A percentile compares a stretch with the other conserved stretches of the same genome.
These are phyloP conservation scores for Monosporozyma aquatica DNA, from an alignment of 805 yeast species.

Conservation along the genomic window DNA sequence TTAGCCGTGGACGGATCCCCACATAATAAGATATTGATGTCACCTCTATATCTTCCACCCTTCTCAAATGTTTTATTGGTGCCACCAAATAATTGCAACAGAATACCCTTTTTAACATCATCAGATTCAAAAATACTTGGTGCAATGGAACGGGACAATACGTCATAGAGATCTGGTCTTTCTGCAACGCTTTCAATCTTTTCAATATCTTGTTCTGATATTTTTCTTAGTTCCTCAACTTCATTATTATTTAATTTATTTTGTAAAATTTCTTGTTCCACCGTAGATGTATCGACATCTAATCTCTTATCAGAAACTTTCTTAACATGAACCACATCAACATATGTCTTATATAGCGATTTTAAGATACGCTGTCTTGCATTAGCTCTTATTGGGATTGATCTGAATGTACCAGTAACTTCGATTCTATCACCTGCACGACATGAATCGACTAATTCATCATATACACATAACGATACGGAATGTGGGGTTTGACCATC, in stretches of 20 bases:
- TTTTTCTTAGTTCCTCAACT: constrained; percentile 64
- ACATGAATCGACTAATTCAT: constrained; percentile 87
- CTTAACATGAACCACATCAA: constrained; percentile 88
- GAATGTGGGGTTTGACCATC: constrained; percentile 99
- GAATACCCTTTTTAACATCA: constrained; percentile 91
- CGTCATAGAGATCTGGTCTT: constrained; percentile 75
- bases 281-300: constrained; percentile 70
- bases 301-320: constrained; percentile 75
- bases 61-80: constrained; percentile 78
- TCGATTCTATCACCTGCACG: constrained; percentile 96
- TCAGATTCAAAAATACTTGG: constrained; percentile 96
- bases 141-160: constrained; percentile 83
- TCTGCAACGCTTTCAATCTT: constrained; percentile 51
- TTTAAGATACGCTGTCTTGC: constrained; percentile 77
- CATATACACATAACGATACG: constrained; percentile 86
- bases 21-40: constrained; percentile 79
- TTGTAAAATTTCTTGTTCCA: constrained; percentile 35
- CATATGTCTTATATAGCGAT: constrained; percentile 79
- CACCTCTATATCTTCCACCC: constrained; percentile 95
- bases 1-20: constrained; percentile 99
- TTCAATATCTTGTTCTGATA: constrained; percentile 61
- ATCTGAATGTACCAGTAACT: constrained; percentile 90
- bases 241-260: constrained; percentile 44
- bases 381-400: constrained; percentile 83
- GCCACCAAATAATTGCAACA: constrained; percentile 92